Percentiles rank a stretch among this genome's conserved stretches.
These are phyloP conservation scores for Chlorociboria aeruginascens DNA, from an alignment of 495 filamentous ascomycete species.

Conservation along the genomic window DNA sequence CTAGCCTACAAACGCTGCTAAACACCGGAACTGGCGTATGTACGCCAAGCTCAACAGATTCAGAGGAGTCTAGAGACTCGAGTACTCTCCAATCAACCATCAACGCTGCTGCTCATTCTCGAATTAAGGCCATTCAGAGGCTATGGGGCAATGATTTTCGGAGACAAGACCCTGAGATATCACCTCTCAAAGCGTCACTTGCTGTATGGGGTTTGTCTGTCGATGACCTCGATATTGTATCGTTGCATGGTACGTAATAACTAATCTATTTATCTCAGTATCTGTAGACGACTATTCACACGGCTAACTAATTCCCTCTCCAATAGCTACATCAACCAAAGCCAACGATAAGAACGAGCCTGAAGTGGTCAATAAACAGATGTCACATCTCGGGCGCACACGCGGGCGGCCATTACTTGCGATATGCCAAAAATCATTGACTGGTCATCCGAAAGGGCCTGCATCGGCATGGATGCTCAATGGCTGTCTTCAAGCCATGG, in stretches of 20 bases:
- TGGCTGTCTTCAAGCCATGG: conserved; percentile 83
- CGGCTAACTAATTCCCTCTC: no score
- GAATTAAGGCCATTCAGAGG: not conserved
- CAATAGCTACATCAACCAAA: conserved; percentile 55
- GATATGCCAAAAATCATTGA: conserved; percentile 98
- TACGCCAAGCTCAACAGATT: no score
- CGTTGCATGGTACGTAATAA: conserved; percentile 72
- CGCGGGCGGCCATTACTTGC: conserved; percentile 88
- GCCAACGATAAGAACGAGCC: conserved; percentile 99
- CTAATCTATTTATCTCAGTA: no score
- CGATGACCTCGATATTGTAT: conserved; percentile 83
- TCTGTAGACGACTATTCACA: no score
- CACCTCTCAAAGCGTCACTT: conserved; percentile 81
- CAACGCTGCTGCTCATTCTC: not conserved
- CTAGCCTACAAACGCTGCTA: no score
- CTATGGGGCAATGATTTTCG: conserved; percentile 86
- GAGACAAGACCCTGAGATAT: conserved; percentile 82
- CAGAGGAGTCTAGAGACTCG: no score
- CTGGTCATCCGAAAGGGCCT: conserved; percentile 96
- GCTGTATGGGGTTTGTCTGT: conserved; percentile 97
- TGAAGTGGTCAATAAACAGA: conserved; percentile 86
- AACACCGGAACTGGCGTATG: no score
- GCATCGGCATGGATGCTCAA: conserved; percentile 99
- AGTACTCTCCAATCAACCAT: no score
- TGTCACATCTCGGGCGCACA: conserved; percentile 80